Base-by-base conservation (phyloP, 345 rosid genomes). In the Acer saccharum region DNA sequence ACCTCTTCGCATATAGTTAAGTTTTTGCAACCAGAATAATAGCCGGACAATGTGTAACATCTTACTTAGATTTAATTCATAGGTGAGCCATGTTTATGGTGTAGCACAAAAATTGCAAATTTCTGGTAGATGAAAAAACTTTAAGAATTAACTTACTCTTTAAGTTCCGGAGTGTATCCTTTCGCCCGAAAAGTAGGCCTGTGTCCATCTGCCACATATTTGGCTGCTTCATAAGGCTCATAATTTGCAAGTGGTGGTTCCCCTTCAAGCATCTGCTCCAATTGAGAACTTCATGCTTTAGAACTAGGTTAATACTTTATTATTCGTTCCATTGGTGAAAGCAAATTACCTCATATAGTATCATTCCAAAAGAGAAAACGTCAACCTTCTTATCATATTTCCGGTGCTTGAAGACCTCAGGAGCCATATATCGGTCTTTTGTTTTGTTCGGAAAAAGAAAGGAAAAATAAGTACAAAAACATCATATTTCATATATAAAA, bases 401-500 rank as follows among this genome's bases (percentile, higher is more conserved):
- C 78, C 95, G 86, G 85, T 96, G 98, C 88, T 78, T 96, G 92
- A 96, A 96, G 74, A 96, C 98, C 86, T 96, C 99, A 67, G 99
- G 99, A 87, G 99, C 99, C 99, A 96, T 96, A 74, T 96, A 96
- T 23, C 98, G 97, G 73, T 96, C 99, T 96, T 83, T 73, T 77
- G 71, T 87, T 79, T 79, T 73, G 23, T 58, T 10, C 76, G 50
- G 78, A 63, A 25, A 71, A 73, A 79, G 71, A 48, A 63, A 78
- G 58, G 65, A 82, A 64, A 76, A 54, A 65, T 78, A 63, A 85
- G 81, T 64, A 71, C 39, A 29, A 78, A 62, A 81, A 64, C 61
- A 71, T 71, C 52, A 44, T 23, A 62, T 39, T 71, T 32, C 58
- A 77, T 65, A 14, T 16, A 55, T 39, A 61, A 69, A 43, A 71